Base-by-base conservation (phyloP, 495 filamentous ascomycete species). In the Staphylotrichum longicolle region DNA sequence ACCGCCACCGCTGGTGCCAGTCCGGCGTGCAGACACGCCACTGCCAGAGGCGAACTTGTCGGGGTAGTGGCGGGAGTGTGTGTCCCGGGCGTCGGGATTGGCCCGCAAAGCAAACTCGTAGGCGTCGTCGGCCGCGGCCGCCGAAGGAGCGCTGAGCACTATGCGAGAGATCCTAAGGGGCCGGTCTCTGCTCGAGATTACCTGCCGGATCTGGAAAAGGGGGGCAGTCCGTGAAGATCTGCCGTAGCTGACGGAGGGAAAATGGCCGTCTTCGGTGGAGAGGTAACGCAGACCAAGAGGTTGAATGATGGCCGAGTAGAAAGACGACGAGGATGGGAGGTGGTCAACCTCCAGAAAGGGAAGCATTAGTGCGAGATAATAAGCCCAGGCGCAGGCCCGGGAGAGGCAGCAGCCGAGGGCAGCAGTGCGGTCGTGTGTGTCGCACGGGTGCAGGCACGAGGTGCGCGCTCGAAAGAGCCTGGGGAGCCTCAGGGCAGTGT, bases 211-310 rank as follows among this genome's bases (percentile, higher is more conserved):
- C 60, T 76, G 69, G 45, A 84, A 79, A 10, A 78, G 41, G 1
- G 75, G 71, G 20, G 60, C 57, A 48, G 57, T 51, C 9, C 62
- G 57, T 14, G 46, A 39, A 6, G 67, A 59, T 37, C 63, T 57
- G 20, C 75, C 76, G 61, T 65, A 77, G 12, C 63, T 65, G 42
- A 72, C 61, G 10, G 70, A 69, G 10, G 74, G 66, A 40, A 70
- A 70, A 50, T 71, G 68, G 11, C 72, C 70, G 60, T 73, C 65
- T 15, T 74, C 73, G 10, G 70, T 68, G 7, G 69, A 74, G 20
- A 92, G 80, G 71, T 84, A 95, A 53, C 81, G 81, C 58, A 94
- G 86, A 27, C 88, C 89, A 20, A 95, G 77, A 0, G 91, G 89
- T 62, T 89, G 86, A 49, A 87, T 77, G 65, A 91, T 82, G 61